These are phyloP conservation scores for Camelina neglecta DNA, from an alignment of 345 rosid genomes.

Conservation along the genomic window DNA sequence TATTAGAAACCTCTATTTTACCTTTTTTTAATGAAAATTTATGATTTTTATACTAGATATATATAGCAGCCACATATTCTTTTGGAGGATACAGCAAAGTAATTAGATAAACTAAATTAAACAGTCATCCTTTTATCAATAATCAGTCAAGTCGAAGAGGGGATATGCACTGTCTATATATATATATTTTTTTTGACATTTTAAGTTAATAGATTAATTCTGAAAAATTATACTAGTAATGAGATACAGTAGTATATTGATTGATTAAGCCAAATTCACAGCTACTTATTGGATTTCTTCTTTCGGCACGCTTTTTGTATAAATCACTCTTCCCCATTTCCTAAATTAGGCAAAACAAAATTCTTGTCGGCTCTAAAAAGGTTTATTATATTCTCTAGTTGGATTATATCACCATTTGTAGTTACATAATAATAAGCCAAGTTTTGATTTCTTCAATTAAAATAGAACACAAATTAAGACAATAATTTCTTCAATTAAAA, in stretches of 20 bases:
- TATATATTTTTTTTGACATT: not conserved
- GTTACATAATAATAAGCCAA: not conserved
- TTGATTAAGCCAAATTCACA: conserved; percentile 24
- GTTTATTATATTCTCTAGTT: conserved; percentile 29
- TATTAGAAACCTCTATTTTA: not conserved
- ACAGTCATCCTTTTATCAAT: not conserved
- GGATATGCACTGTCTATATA: not conserved
- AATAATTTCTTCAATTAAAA: conserved; percentile 8
- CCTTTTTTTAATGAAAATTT: not conserved
- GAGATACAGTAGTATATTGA: not conserved
- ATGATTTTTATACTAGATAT: not conserved
- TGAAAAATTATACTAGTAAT: not conserved
- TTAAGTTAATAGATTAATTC: not conserved
- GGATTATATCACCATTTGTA: conserved; percentile 16
- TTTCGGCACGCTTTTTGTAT: conserved; percentile 34
- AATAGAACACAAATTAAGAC: conserved; percentile 3
- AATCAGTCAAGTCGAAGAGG: not conserved
- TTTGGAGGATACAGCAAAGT: not conserved
- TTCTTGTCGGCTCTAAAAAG: conserved; percentile 34
- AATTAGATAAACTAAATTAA: conserved; percentile 10
- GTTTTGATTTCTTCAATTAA: conserved; percentile 20
- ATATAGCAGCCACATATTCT: not conserved
- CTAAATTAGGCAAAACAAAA: conserved; percentile 29
- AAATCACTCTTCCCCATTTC: conserved; percentile 40
- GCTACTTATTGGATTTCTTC: conserved; percentile 22